Evolutionary conservation across 768 basidiomycete species (phyloP).

Genomic region (Cubamyces sp.): DNA sequence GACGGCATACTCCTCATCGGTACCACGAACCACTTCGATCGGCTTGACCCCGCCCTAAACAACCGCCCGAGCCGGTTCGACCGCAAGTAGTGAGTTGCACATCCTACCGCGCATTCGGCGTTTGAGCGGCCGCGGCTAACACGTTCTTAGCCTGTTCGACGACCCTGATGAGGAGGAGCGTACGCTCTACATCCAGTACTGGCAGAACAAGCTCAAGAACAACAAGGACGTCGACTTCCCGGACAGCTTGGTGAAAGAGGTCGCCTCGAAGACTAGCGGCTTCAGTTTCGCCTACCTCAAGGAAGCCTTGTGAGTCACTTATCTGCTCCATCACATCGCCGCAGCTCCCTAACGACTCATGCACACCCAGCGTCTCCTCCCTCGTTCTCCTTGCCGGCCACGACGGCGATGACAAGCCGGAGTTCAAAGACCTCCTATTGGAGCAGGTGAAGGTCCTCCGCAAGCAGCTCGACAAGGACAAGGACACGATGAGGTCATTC

Average conservation of each 20-base stretch:
- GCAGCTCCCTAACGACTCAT: background rate
- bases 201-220: conserved; percentile 73
- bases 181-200: conserved; percentile 70
- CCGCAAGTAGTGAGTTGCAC: conserved; percentile 71
- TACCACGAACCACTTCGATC: conserved; percentile 84
- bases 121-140: background rate
- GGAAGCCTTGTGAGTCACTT: conserved; percentile 75
- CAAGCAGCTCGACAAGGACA: conserved; percentile 63
- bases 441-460: conserved; percentile 63
- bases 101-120: background rate
- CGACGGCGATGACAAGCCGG: conserved; percentile 46
- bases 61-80: conserved; percentile 84
- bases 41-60: conserved; percentile 76
- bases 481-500: background rate
- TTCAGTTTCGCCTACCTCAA: conserved; percentile 92
- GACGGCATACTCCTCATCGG: conserved; percentile 79
- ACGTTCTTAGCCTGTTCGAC: conserved; percentile 59
- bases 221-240: conserved; percentile 72
- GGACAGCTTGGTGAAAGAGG: conserved; percentile 59
- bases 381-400: conserved; percentile 67
- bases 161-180: conserved; percentile 71
- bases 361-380: conserved; percentile 60
- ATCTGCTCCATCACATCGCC: background rate
- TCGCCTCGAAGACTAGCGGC: conserved; percentile 60
- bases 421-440: conserved; percentile 57